These are phyloP conservation scores for Plectosphaerella cucumerina DNA, from an alignment of 2,329 filamentous ascomycete species.

Conservation along the genomic window DNA sequence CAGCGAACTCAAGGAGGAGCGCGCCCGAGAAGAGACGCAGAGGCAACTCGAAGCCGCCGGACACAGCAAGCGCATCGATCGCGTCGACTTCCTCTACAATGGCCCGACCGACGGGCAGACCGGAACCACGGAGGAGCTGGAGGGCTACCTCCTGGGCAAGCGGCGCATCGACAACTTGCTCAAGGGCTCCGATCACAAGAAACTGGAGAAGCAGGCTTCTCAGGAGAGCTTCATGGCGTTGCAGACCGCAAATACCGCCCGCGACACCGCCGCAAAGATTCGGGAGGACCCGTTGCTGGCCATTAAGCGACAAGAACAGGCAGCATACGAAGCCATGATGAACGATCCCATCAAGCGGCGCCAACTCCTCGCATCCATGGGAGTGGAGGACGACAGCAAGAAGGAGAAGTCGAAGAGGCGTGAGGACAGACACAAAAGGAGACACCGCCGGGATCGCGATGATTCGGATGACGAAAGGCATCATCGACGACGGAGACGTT, in stretches of 20 bases:
- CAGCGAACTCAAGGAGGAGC: conserved; percentile 91
- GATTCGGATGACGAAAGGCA: conserved; percentile 35
- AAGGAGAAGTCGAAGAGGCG: conserved; percentile 27
- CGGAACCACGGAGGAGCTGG: conserved; percentile 83
- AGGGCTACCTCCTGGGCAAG: conserved; percentile 90
- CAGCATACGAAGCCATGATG: conserved; percentile 75
- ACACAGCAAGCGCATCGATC: conserved; percentile 71
- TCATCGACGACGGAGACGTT: conserved; percentile 36
- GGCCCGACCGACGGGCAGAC: conserved; percentile 74
- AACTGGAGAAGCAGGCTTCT: conserved; percentile 69
- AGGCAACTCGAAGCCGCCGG: conserved; percentile 85
- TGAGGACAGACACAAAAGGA: conserved; percentile 39
- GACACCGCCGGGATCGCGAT: conserved; percentile 35
- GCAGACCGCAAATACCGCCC: conserved; percentile 66
- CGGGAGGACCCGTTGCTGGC: conserved; percentile 86
- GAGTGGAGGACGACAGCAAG: conserved; percentile 42
- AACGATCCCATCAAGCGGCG: conserved; percentile 66
- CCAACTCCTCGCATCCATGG: conserved; percentile 63
- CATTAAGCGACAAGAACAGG: conserved; percentile 89
- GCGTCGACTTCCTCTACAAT: conserved; percentile 98
- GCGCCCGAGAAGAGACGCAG: conserved; percentile 87
- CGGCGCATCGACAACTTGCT: conserved; percentile 80
- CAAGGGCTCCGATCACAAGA: conserved; percentile 75
- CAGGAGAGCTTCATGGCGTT: conserved; percentile 57
- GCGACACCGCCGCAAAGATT: conserved; percentile 83